Conservation (phyloP, 2,329 filamentous ascomycete species). For the Paecilomyces sp. region DNA sequence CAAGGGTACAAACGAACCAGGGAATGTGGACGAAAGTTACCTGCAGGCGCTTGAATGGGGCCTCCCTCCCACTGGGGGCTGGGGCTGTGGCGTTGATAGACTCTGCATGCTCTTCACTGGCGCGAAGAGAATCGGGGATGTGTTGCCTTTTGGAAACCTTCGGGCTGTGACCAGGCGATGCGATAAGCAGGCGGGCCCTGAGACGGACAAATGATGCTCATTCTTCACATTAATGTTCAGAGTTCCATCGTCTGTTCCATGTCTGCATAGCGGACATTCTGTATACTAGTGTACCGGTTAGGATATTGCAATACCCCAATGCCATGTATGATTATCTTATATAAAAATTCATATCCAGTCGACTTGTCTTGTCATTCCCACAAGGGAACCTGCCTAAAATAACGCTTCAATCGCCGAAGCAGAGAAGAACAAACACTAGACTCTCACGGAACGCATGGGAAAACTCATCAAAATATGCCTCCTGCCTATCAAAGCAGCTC, state of each 20-base stretch:
- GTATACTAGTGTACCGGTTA: neutral
- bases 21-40: slow-evolving; percentile 68
- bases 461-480: too few relatives aligned
- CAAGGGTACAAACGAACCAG: slow-evolving; percentile 41
- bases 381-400: too few relatives aligned
- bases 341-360: neutral
- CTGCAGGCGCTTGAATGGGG: slow-evolving; percentile 79
- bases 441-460: too few relatives aligned
- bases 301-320: neutral
- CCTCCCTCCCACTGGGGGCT: slow-evolving; percentile 90
- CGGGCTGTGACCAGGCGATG: slow-evolving; percentile 39
- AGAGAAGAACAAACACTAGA: too few relatives aligned
- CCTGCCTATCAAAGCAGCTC: neutral
- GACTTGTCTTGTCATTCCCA: neutral
- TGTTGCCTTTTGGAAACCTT: slow-evolving; percentile 81
- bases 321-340: neutral
- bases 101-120: slow-evolving; percentile 87
- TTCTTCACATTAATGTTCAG: too few relatives aligned
- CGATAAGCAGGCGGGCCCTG: neutral
- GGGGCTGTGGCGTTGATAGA: slow-evolving; percentile 89
- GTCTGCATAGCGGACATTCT: neutral
- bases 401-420: too few relatives aligned
- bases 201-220: neutral
- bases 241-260: neutral
- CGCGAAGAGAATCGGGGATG: slow-evolving; percentile 71